phyloP scores from a whole-genome alignment of 768 basidiomycete genomes.

The Mycena latifolia region DNA sequence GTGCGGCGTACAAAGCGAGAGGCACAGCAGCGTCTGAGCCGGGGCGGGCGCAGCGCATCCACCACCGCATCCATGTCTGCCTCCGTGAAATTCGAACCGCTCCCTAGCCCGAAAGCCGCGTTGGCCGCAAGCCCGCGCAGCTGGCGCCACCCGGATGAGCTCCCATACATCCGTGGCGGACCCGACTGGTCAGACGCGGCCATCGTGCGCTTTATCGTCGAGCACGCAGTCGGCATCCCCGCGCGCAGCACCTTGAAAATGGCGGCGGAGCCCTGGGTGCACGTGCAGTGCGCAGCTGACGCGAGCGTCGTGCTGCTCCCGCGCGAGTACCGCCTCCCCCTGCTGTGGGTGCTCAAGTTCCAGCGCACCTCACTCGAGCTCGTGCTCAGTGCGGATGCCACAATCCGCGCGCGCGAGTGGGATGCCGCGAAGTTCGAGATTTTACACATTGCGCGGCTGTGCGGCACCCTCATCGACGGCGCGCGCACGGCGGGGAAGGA shows the following conservation, averaged over 20 bases:
- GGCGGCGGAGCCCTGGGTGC: not conserved
- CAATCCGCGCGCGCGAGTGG: conserved; percentile 52
- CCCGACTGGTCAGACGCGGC: conserved; percentile 5
- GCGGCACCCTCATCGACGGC: conserved; percentile 50
- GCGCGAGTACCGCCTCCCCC: conserved; percentile 20
- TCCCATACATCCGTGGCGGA: conserved; percentile 6
- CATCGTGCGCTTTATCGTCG: conserved; percentile 4
- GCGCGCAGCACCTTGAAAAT: not conserved
- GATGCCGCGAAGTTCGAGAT: conserved; percentile 55
- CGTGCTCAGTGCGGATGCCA: not conserved
- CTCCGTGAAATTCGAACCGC: not conserved
- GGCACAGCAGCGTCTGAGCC: not conserved
- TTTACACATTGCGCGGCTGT: conserved; percentile 55
- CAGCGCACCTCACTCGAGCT: conserved; percentile 1
- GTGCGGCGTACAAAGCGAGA: conserved; percentile 5
- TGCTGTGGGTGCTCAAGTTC: conserved; percentile 23
- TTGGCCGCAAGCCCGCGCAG: not conserved
- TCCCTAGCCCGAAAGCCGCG: not conserved
- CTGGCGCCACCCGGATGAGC: conserved; percentile 27
- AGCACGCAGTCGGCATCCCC: not conserved
- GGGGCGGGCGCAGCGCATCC: not conserved
- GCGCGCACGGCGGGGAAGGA: conserved; percentile 18
- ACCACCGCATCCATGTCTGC: conserved; percentile 4
- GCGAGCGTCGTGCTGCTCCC: not conserved
- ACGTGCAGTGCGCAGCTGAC: not conserved